Evolutionary conservation across 2,329 filamentous ascomycete genomes (phyloP), one percentile per base, ranked within the genome.

Genomic region (Myriosclerotinia scirpicola): DNA sequence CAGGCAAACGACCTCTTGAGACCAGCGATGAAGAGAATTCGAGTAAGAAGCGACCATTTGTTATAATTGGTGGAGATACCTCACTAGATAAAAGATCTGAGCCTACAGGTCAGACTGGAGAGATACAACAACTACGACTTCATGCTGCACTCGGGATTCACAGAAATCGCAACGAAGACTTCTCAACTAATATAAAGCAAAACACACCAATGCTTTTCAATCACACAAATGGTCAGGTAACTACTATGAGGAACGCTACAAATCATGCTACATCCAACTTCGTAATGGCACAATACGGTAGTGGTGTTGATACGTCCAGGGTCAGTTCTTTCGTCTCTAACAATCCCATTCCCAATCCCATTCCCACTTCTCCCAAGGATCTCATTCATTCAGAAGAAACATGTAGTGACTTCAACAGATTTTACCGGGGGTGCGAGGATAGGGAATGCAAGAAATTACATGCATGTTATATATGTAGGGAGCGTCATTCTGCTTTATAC

Each of bases 381-480:
- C 5, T n/a, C 15, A 40, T 20, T 9, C 14, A 38, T 38, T 20
- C 34, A 26, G 12, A n/a, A 38, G 38, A 58, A 20, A 52, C 34
- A 42, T 52, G 30, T 48, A 26, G 14, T 56, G n/a, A 48, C 44
- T 50, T 65, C n/a, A 58, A 58, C 17, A 48, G 62, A 50, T 60
- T 36, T 17, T 38, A 26, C 34, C 42, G 11, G 54, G 53, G 53
- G 22, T 64, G 42, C 22, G 42, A 38, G 26, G 11, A 22, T 42
- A 7, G 30, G 2, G 20, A 30, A n/a, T 58, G 53, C 22, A 15
- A n/a, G n/a, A 58, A 8, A 22, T 40, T 58, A 17, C 53, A 58
- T 58, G 53, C 53, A 46, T 64, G 62, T n/a, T 15, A 14, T 48
- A 34, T 34, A 1, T 64, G 42, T 58, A 46, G n/a, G 8, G 15